A percentile compares a stretch with the other conserved stretches of the same genome.
These are phyloP conservation scores for Penicillium dipodomyicola DNA, from an alignment of 495 filamentous ascomycete genomes.

Conservation along the genomic window DNA sequence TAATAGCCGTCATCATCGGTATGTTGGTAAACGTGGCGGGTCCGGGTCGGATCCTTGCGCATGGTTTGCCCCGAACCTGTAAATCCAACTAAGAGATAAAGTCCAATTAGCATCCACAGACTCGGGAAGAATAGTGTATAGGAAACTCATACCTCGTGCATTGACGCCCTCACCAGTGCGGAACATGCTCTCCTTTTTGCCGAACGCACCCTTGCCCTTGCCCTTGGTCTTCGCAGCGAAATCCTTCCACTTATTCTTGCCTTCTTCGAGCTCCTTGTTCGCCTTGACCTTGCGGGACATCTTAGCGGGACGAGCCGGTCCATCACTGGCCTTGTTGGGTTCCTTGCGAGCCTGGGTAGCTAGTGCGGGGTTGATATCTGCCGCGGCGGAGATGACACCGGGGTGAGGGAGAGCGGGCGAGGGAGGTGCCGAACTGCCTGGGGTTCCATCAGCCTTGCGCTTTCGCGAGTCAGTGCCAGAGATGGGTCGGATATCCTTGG, in stretches of 20 bases:
- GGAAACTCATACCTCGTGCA: slow-evolving; percentile 65
- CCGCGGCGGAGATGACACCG: slow-evolving; percentile 83
- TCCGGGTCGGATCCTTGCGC: slow-evolving; percentile 83
- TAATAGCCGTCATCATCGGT: slow-evolving; percentile 67
- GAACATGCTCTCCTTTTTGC: slow-evolving; percentile 97
- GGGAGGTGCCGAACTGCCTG: slow-evolving; percentile 51
- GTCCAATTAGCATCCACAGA: slow-evolving; percentile 14
- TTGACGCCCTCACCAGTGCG: slow-evolving; percentile 81
- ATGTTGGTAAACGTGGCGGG: slow-evolving; percentile 82
- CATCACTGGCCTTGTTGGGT: slow-evolving; percentile 64
- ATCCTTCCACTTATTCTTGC: slow-evolving; percentile 93
- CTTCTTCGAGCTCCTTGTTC: slow-evolving; percentile 81
- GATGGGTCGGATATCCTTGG: slow-evolving; percentile 80
- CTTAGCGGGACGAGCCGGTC: slow-evolving; percentile 62
- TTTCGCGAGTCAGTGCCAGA: slow-evolving; percentile 67
- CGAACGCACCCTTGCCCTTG: slow-evolving; percentile 77
- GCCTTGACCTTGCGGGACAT: slow-evolving; percentile 82
- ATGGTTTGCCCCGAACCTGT: slow-evolving; percentile 92
- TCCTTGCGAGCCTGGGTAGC: slow-evolving; percentile 69
- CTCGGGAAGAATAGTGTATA: background rate
- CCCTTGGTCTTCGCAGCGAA: slow-evolving; percentile 77
- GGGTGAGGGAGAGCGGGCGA: slow-evolving; percentile 45
- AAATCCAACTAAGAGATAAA: slow-evolving; percentile 69
- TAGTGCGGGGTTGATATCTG: slow-evolving; percentile 76
- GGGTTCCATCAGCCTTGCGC: slow-evolving; percentile 83